Conservation (phyloP, 768 basidiomycete genomes). For the Serendipita sp. region DNA sequence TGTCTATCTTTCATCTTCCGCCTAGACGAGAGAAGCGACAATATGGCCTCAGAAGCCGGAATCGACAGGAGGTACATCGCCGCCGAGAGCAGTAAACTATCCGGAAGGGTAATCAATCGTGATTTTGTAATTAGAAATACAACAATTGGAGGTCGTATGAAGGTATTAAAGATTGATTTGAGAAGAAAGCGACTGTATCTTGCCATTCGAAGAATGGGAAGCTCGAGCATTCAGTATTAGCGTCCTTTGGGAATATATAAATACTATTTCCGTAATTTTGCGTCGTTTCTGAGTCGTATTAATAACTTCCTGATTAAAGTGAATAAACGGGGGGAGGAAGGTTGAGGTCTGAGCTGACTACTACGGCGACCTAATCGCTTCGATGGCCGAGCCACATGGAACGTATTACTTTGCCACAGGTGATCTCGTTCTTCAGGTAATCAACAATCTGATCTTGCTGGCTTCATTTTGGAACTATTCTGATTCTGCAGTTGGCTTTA, state of each 20-base stretch:
- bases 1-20: background rate
- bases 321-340: no score
- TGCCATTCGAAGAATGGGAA: background rate
- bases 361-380: no score
- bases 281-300: no score
- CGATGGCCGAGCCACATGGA: no score
- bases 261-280: no score
- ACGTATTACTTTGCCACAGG: background rate
- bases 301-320: no score
- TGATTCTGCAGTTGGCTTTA: no score
- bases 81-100: background rate
- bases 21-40: background rate
- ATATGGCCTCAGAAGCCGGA: conserved; percentile 1
- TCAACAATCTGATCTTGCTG: no score
- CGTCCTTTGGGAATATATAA: no score
- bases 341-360: no score
- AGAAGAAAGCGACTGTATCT: conserved; percentile 6
- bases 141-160: conserved; percentile 3
- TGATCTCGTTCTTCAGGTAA: background rate
- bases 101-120: background rate
- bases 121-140: background rate
- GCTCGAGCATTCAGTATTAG: no score
- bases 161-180: conserved; percentile 5
- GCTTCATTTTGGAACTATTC: no score
- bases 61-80: conserved; percentile 4